Base-by-base conservation (phyloP, 768 basidiomycete species). In the Basidioascus undulatus region DNA sequence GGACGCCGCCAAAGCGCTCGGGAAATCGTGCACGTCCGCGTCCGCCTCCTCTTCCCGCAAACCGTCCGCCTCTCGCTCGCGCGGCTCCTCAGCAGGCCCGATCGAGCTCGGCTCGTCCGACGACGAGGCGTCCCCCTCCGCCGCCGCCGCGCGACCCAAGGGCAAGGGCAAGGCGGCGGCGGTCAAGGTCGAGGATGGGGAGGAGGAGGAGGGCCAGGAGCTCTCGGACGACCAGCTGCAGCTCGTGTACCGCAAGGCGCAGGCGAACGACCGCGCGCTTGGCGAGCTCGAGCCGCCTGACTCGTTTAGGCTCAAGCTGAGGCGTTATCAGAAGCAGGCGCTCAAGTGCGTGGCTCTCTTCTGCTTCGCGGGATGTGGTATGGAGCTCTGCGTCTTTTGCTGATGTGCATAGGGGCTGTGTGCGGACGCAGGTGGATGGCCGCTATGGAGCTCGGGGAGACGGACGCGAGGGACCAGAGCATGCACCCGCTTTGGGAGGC, bases 401-500 rank as follows among this genome's bases (percentile, higher is more conserved):
- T 13, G 32, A 2, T 32, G 23, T 30, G 9, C 35, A 26, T 38
- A 41, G 43, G 48, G 40, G 18, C 36, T 12, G n/a, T 19, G 25
- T n/a, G n/a, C n/a, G n/a, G n/a, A n/a, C 36, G 12, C 43, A 82
- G 80, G 28, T 96, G 87, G 87, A 86, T 92, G 86, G 62, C 72
- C 48, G 76, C 78, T 3, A 63, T 84, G 40, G 89, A 96, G 59
- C 69, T 66, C 2, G 79, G 78, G 63, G 65, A 47, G 71, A 76
- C 41, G 78, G 57, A 4, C 71, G 48, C 67, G 76, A 40, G 68
- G 74, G 53, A 67, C 67, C 12, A 62, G 55, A 13, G 78, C 76
- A 74, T 94, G 68, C 83, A 96, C 56, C 89, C 89, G 2, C 58
- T 96, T 7, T 96, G 87, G 87, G 76, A 76, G 62, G 71, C 82